Percentiles rank a stretch among this genome's conserved stretches.
Evolutionary conservation across 2,329 filamentous ascomycete genomes (phyloP).

Genomic region (Fusarium subglutinans): DNA sequence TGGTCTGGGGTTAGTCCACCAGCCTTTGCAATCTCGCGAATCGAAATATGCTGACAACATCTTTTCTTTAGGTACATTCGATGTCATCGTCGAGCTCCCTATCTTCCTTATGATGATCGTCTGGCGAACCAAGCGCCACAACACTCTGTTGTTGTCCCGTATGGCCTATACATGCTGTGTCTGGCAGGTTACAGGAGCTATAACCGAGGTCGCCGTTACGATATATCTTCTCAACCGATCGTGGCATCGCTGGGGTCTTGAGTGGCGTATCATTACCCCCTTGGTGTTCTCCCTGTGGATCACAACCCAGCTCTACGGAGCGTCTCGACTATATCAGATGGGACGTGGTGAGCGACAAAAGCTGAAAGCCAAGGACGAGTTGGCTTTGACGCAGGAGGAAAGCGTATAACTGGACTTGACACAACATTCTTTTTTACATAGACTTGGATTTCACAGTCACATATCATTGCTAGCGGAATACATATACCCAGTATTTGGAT

Average conservation of each 20-base stretch:
- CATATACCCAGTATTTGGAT: neutral
- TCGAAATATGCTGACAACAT: neutral
- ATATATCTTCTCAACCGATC: constrained; percentile 8
- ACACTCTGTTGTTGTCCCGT: neutral
- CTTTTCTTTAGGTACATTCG: neutral
- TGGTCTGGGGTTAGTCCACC: constrained; percentile 13
- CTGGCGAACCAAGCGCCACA: constrained; percentile 2
- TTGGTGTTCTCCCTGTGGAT: constrained; percentile 9
- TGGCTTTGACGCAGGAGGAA: neutral
- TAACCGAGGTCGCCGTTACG: neutral
- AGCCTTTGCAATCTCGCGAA: rapidly evolving
- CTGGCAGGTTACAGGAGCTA: neutral
- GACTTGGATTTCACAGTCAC: neutral
- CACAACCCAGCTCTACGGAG: constrained; percentile 4
- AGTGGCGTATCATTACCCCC: neutral
- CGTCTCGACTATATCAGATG: constrained; percentile 6
- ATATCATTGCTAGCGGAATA: neutral
- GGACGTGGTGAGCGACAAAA: neutral
- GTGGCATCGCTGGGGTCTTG: neutral
- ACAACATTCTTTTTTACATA: neutral
- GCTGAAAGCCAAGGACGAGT: neutral
- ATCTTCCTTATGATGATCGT: constrained; percentile 11
- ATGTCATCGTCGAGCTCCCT: constrained; percentile 12
- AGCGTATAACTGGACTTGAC: neutral
- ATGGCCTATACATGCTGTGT: constrained; percentile 5